phyloP scores from a whole-genome alignment of 2,329 filamentous ascomycete genomes.

The Colletotrichum falcatum region DNA sequence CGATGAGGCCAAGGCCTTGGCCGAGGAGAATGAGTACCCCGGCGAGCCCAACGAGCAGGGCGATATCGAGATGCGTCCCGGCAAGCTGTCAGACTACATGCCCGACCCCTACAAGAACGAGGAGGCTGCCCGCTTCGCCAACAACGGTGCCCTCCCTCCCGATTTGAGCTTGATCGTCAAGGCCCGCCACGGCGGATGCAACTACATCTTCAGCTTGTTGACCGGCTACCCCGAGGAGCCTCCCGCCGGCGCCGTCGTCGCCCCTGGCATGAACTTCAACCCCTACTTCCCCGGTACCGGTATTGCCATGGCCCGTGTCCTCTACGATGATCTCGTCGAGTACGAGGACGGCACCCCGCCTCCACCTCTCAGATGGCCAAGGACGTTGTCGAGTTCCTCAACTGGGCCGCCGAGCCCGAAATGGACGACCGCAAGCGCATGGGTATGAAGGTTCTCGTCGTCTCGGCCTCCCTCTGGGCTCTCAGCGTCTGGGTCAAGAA shows the following conservation, averaged over 20 bases:
- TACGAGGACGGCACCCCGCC: slow-evolving; percentile 96
- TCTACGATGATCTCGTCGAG: slow-evolving; percentile 97
- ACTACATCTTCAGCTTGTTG: slow-evolving; percentile 98
- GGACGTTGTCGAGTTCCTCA: slow-evolving; percentile 98
- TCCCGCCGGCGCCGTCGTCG: slow-evolving; percentile 87
- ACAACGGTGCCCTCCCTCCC: slow-evolving; percentile 96
- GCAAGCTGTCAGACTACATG: slow-evolving; percentile 98
- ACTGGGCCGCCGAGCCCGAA: slow-evolving; percentile 99
- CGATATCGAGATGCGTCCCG: slow-evolving; percentile 97
- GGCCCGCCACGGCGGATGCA: slow-evolving; percentile 95
- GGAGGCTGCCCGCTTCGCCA: slow-evolving; percentile 96
- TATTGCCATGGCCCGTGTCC: slow-evolving; percentile 98
- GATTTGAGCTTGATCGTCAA: slow-evolving; percentile 99
- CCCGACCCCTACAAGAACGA: slow-evolving; percentile 98
- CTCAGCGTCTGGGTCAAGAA: slow-evolving; percentile 98
- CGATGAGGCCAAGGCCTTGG: slow-evolving; percentile 96
- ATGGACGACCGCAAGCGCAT: slow-evolving; percentile 99
- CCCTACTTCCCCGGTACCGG: slow-evolving; percentile 99
- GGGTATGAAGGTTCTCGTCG: slow-evolving; percentile 94
- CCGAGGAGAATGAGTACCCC: slow-evolving; percentile 99
- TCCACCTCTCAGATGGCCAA: slow-evolving; percentile 99
- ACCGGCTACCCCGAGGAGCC: slow-evolving; percentile 98
- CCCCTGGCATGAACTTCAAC: slow-evolving; percentile 98
- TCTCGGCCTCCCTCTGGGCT: slow-evolving; percentile 82
- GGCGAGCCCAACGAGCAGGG: slow-evolving; percentile 98